Evolutionary conservation across 2,329 filamentous ascomycete species (phyloP).

Genomic region (Diaporthe caulivora): DNA sequence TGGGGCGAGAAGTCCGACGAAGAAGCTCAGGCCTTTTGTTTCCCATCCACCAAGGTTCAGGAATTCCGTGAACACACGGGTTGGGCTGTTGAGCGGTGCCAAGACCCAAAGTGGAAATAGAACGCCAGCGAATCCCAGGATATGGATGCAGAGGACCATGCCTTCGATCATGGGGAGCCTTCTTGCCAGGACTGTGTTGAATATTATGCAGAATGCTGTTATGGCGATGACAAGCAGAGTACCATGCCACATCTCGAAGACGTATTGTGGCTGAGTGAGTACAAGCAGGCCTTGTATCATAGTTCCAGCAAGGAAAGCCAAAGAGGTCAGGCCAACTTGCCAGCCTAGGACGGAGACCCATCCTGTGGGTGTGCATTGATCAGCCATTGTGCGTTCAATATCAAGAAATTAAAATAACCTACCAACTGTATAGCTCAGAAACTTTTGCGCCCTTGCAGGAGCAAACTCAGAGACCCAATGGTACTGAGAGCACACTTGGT

Average conservation of each 20-base stretch:
- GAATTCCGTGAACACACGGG: constrained; percentile 58
- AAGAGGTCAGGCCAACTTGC: constrained; percentile 54
- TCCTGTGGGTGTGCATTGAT: constrained; percentile 44
- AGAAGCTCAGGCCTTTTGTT: constrained; percentile 57
- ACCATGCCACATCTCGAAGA: constrained; percentile 58
- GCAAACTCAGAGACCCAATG: constrained; percentile 70
- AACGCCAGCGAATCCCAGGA: constrained; percentile 45
- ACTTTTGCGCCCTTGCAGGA: constrained; percentile 60
- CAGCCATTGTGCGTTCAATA: not conserved
- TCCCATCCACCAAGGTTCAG: constrained; percentile 62
- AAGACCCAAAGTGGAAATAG: constrained; percentile 46
- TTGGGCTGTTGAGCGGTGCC: constrained; percentile 41
- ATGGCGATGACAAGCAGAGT: constrained; percentile 63
- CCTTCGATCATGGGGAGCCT: constrained; percentile 64
- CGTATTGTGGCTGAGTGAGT: constrained; percentile 55
- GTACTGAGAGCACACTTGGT: constrained; percentile 68
- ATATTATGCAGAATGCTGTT: constrained; percentile 57
- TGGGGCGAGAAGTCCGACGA: constrained; percentile 59
- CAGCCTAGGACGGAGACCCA: constrained; percentile 65
- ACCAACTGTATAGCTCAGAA: constrained; percentile 67
- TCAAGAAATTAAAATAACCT: constrained; percentile 12
- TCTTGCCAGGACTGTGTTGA: constrained; percentile 62
- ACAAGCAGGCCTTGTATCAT: constrained; percentile 61
- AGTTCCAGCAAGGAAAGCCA: constrained; percentile 58
- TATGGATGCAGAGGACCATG: constrained; percentile 61